A percentile compares a stretch with the other conserved stretches of the same genome.
These are phyloP conservation scores for Pichia sp. DNA, from an alignment of 1,139 yeast genomes.

Conservation along the genomic window DNA sequence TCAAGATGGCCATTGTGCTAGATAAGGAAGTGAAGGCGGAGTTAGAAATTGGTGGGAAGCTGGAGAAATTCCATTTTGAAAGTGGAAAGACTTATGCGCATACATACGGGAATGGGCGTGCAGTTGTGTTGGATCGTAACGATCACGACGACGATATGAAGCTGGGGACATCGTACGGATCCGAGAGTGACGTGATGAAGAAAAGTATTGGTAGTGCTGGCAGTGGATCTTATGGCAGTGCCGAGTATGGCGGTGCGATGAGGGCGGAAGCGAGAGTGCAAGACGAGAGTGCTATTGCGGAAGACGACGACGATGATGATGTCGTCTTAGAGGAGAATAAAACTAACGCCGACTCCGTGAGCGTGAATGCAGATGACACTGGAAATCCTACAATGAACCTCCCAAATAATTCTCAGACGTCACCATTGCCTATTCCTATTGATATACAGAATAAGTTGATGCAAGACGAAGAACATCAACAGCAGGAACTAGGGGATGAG, in stretches of 20 bases:
- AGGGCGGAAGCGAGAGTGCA: too few relatives aligned
- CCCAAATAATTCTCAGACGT: neutral
- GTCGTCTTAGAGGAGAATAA: too few relatives aligned
- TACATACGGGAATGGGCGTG: constrained; percentile 13
- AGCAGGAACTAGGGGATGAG: too few relatives aligned
- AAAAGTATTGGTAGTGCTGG: constrained; percentile 10
- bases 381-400: too few relatives aligned
- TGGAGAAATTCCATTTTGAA: constrained; percentile 9
- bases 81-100: constrained; percentile 1
- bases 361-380: too few relatives aligned
- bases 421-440: constrained; percentile 1
- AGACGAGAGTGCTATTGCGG: constrained; percentile 28
- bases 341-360: too few relatives aligned
- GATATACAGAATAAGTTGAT: constrained; percentile 2
- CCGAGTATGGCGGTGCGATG: too few relatives aligned
- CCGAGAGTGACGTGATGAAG: constrained; percentile 12
- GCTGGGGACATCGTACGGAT: constrained; percentile 20
- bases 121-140: too few relatives aligned
- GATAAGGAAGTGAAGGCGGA: constrained; percentile 22
- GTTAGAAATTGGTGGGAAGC: constrained; percentile 5
- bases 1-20: constrained; percentile 48
- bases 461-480: constrained; percentile 7
- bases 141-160: too few relatives aligned
- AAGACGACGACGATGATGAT: constrained; percentile 24
- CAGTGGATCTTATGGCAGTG: constrained; percentile 2